A percentile compares a stretch with the other conserved stretches of the same genome.
These are phyloP conservation scores for Nitzschia inconspicua DNA, from an alignment of 108 stramenopile species.

Conservation along the genomic window DNA sequence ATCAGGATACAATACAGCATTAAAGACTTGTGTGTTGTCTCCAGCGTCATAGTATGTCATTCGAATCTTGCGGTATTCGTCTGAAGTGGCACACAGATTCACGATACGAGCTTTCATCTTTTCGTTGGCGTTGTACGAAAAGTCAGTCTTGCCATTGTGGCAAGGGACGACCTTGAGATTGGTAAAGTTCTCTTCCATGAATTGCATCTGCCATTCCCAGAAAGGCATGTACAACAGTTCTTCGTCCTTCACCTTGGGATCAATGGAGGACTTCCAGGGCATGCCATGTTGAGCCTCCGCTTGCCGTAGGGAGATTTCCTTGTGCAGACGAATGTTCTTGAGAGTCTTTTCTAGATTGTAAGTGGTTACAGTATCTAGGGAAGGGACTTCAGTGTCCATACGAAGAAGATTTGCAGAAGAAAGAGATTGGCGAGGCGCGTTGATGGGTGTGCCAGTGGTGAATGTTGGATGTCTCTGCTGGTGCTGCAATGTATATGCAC, in stretches of 20 bases:
- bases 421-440: background rate
- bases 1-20: slow-evolving; percentile 91
- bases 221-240: slow-evolving; percentile 84
- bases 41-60: slow-evolving; percentile 97
- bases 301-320: slow-evolving; percentile 25
- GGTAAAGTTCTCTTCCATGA: slow-evolving; percentile 67
- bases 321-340: slow-evolving; percentile 4
- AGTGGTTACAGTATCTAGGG: slow-evolving; percentile 8
- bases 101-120: slow-evolving; percentile 78
- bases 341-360: slow-evolving; percentile 5
- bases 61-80: slow-evolving; percentile 88
- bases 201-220: slow-evolving; percentile 85
- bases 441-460: slow-evolving; percentile 2
- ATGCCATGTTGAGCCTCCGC: slow-evolving; percentile 67
- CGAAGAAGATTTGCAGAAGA: background rate
- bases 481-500: slow-evolving; percentile 16
- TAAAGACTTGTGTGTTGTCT: slow-evolving; percentile 92
- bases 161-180: slow-evolving; percentile 66
- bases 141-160: slow-evolving; percentile 48
- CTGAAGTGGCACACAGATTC: slow-evolving; percentile 60
- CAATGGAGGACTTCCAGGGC: slow-evolving; percentile 80
- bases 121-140: slow-evolving; percentile 64
- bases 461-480: slow-evolving; percentile 19
- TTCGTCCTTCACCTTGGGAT: slow-evolving; percentile 39
- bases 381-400: slow-evolving; percentile 7